phyloP scores from a whole-genome alignment of 257 asterid genomes.

The Lantana camara region DNA sequence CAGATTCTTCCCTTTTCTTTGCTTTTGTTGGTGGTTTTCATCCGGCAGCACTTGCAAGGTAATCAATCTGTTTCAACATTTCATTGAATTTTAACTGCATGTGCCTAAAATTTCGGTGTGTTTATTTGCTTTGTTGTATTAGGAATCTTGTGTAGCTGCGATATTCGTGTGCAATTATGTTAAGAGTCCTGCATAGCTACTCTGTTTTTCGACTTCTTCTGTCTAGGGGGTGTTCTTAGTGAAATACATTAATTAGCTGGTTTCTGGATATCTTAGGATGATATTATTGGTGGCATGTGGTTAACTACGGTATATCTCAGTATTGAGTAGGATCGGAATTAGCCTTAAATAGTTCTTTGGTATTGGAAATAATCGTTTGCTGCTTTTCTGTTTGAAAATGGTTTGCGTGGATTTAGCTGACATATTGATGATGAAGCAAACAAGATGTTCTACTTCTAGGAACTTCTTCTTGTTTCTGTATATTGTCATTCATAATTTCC shows the following conservation, averaged over 20 bases:
- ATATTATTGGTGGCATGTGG: conserved; percentile 6
- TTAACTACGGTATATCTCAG: no score
- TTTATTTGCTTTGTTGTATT: not conserved
- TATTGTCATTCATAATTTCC: not conserved
- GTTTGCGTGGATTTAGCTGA: not conserved
- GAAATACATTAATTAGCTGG: conserved; percentile 2
- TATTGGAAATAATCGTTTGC: no score
- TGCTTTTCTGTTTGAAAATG: no score
- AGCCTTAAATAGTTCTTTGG: no score
- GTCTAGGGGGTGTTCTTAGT: not conserved
- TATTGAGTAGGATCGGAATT: no score
- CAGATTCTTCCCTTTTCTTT: conserved; percentile 87
- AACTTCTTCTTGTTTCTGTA: not conserved
- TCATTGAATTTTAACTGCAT: conserved; percentile 1
- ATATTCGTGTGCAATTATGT: not conserved
- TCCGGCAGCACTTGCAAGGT: conserved; percentile 98
- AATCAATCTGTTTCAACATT: not conserved
- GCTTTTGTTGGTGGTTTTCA: conserved; percentile 82
- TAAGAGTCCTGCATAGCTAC: not conserved
- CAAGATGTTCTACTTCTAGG: conserved; percentile 19
- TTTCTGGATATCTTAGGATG: conserved; percentile 18
- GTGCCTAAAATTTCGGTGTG: not conserved
- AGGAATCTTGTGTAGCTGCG: not conserved
- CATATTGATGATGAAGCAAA: conserved; percentile 14
- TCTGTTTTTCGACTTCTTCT: no score